Conservation (phyloP, 2,329 filamentous ascomycete genomes). For the Microdochium nivale region DNA sequence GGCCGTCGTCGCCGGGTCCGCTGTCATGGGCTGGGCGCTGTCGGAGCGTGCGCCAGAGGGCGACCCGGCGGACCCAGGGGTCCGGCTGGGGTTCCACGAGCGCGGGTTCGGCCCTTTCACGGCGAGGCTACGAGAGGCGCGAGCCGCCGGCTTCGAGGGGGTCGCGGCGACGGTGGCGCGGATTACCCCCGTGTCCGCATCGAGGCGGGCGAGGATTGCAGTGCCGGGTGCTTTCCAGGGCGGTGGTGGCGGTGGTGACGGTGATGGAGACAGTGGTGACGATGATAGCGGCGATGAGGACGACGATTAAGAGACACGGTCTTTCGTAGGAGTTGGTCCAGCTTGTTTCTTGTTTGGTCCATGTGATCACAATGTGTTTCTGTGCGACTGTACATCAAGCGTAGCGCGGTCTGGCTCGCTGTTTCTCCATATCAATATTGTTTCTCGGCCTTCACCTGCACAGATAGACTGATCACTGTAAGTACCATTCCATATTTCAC, state of each 20-base stretch:
- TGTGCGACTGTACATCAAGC: not conserved
- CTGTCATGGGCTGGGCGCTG: conserved; percentile 27
- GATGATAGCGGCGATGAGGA: conserved; percentile 6
- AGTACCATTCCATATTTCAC: no score
- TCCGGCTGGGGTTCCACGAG: conserved; percentile 20
- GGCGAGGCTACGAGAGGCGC: conserved; percentile 22
- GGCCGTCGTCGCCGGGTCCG: conserved; percentile 9
- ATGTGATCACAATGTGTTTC: not conserved
- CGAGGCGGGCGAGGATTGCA: conserved; percentile 6
- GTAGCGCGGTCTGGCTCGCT: not conserved
- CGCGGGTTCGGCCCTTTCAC: conserved; percentile 19
- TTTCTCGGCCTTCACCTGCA: no score
- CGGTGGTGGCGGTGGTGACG: conserved; percentile 10
- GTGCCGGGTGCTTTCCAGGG: conserved; percentile 2
- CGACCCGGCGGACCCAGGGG: conserved; percentile 11
- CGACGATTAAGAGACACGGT: conserved; percentile 12
- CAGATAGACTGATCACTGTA: no score
- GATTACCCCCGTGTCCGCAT: conserved; percentile 13
- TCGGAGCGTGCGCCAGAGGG: conserved; percentile 7
- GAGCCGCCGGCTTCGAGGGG: conserved; percentile 24
- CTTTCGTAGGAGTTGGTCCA: no score
- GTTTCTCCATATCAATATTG: no score
- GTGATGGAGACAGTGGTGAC: conserved; percentile 7
- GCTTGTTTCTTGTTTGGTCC: not conserved
- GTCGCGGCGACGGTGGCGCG: conserved; percentile 30